Percentiles rank a stretch among this genome's conserved stretches.
These are phyloP conservation scores for Verticillium zaregamsianum DNA, from an alignment of 2,329 filamentous ascomycete genomes.

Conservation along the genomic window DNA sequence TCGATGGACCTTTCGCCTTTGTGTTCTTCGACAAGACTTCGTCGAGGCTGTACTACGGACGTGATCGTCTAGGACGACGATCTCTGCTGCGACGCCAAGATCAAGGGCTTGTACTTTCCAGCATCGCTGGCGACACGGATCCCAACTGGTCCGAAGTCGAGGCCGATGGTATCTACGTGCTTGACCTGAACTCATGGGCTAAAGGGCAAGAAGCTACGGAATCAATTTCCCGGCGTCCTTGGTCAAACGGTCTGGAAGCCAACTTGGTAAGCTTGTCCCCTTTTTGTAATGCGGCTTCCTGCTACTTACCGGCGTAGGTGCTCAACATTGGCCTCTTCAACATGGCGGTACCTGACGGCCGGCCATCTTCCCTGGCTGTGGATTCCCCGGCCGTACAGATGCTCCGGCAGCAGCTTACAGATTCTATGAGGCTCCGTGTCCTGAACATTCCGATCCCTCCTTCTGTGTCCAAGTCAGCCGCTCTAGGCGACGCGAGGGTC, in stretches of 20 bases:
- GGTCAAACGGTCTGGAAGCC: constrained; percentile 26
- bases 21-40: constrained; percentile 68
- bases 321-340: constrained; percentile 53
- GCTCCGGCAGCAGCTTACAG: constrained; percentile 50
- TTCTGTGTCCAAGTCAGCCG: constrained; percentile 6
- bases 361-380: constrained; percentile 15
- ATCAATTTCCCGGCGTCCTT: constrained; percentile 12
- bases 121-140: constrained; percentile 53
- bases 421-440: constrained; percentile 62
- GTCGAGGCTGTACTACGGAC: constrained; percentile 69
- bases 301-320: constrained; percentile 44
- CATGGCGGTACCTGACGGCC: constrained; percentile 32
- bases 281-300: constrained; percentile 15
- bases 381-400: constrained; percentile 45
- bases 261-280: constrained; percentile 38
- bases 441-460: constrained; percentile 60
- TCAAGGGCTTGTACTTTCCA: constrained; percentile 59
- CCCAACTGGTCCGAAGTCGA: constrained; percentile 73
- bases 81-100: constrained; percentile 65
- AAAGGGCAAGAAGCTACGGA: background rate
- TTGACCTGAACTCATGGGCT: constrained; percentile 44
- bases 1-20: constrained; percentile 86
- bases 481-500: constrained; percentile 47
- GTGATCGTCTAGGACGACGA: constrained; percentile 82
- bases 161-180: constrained; percentile 73